phyloP scores from a whole-genome alignment of 768 basidiomycete species.

The Tephrocybe sp. region DNA sequence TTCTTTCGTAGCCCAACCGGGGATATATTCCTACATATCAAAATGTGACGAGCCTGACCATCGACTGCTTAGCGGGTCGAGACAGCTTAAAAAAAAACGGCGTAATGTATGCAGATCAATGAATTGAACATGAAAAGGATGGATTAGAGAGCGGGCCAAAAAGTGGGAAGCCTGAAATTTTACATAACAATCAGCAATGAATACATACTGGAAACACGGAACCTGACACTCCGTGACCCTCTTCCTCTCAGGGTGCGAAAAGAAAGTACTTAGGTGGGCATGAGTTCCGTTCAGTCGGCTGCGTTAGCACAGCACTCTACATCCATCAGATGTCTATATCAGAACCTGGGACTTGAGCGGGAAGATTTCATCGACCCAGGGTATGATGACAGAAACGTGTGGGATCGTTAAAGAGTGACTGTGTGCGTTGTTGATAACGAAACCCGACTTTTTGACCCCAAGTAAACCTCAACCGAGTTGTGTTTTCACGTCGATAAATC shows the following conservation, averaged over 20 bases:
- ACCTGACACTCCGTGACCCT: not conserved
- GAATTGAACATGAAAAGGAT: no score
- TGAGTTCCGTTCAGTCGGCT: not conserved
- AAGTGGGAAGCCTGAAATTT: no score
- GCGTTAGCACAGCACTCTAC: not conserved
- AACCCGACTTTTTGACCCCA: no score
- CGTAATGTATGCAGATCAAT: no score
- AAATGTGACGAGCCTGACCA: no score
- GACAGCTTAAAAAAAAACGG: no score
- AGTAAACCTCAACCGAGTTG: no score
- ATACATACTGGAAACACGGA: not conserved
- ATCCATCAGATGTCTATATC: constrained; percentile 16
- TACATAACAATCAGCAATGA: not conserved
- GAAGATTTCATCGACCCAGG: not conserved
- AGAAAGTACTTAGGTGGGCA: not conserved
- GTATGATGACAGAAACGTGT: constrained; percentile 1
- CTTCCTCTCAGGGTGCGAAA: not conserved
- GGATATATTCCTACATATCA: not conserved
- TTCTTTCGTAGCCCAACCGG: not conserved
- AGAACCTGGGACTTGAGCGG: not conserved
- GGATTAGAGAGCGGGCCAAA: no score
- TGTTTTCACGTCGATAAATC: not conserved
- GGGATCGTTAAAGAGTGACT: not conserved
- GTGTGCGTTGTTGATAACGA: no score
- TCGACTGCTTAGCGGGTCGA: no score